Conservation (phyloP, 768 basidiomycete species). For the Lactarius sanguifluus region DNA sequence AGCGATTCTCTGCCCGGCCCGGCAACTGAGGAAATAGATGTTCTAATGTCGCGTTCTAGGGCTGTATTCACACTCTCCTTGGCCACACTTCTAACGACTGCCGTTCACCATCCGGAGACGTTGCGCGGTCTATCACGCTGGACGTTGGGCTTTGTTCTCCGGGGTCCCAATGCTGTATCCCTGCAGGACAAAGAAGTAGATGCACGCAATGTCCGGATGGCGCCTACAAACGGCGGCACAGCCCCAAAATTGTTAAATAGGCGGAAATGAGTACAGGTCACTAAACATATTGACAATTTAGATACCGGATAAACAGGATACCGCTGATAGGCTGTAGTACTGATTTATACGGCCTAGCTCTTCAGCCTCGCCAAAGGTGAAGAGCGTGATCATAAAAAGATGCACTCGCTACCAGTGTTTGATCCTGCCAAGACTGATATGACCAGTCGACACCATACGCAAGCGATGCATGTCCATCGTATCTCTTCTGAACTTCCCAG, state of each 20-base stretch:
- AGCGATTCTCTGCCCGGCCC: constrained; percentile 29
- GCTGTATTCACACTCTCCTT: constrained; percentile 61
- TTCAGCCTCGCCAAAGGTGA: constrained; percentile 74
- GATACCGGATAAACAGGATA: constrained; percentile 12
- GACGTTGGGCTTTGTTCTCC: constrained; percentile 65
- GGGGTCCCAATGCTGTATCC: constrained; percentile 55
- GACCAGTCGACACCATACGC: constrained; percentile 96
- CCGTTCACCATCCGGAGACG: constrained; percentile 57
- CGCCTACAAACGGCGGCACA: constrained; percentile 18
- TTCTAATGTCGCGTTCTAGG: constrained; percentile 38
- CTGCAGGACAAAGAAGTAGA: constrained; percentile 37
- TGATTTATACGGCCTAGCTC: constrained; percentile 5
- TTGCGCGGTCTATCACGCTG: constrained; percentile 74
- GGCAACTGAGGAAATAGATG: constrained; percentile 5
- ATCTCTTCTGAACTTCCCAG: constrained; percentile 52
- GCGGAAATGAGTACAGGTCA: background rate
- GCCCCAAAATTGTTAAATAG: constrained; percentile 5
- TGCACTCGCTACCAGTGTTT: constrained; percentile 75
- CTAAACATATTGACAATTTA: background rate
- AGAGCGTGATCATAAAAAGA: constrained; percentile 94
- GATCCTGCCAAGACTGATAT: constrained; percentile 38
- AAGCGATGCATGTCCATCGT: constrained; percentile 76
- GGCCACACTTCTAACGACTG: constrained; percentile 62
- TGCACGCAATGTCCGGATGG: constrained; percentile 28
- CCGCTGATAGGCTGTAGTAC: constrained; percentile 3